These are phyloP conservation scores for Mycena citricolor DNA, from an alignment of 1,284 basidiomycete genomes.

Conservation along the genomic window DNA sequence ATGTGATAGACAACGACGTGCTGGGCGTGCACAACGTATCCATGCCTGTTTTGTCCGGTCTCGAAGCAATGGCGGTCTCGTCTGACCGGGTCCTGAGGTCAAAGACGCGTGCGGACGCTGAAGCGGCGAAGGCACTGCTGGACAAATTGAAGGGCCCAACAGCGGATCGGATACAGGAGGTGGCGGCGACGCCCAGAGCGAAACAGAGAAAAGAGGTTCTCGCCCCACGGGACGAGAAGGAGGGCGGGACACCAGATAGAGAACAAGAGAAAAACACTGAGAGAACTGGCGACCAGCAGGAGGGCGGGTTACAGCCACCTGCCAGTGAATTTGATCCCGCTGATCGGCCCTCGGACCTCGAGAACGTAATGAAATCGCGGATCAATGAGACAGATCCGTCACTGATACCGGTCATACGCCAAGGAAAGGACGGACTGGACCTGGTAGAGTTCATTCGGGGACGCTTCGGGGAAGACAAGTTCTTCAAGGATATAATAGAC, in stretches of 20 bases:
- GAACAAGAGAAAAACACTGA: too few species aligned
- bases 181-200: too few species aligned
- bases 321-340: background rate
- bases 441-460: slow-evolving; percentile 15
- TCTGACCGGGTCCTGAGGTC: slow-evolving; percentile 1
- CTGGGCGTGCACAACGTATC: slow-evolving; percentile 2
- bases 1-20: background rate
- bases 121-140: background rate
- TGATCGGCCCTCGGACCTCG: background rate
- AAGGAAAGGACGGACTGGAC: slow-evolving; percentile 12
- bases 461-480: slow-evolving; percentile 26
- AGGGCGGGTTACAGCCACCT: background rate
- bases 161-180: too few species aligned
- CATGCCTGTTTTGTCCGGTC: slow-evolving; percentile 22
- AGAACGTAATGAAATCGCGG: too few species aligned
- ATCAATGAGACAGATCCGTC: slow-evolving; percentile 7
- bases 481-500: slow-evolving; percentile 28
- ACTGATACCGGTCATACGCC: slow-evolving; percentile 1
- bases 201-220: too few species aligned
- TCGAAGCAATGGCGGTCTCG: slow-evolving; percentile 14
- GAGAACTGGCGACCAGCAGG: background rate
- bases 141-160: slow-evolving; percentile 11
- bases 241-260: slow-evolving; percentile 23
- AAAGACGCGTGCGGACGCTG: slow-evolving; percentile 6
- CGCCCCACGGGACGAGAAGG: slow-evolving; percentile 26